Base-by-base conservation (phyloP, 306 rosid species). In the Prunus armeniaca region DNA sequence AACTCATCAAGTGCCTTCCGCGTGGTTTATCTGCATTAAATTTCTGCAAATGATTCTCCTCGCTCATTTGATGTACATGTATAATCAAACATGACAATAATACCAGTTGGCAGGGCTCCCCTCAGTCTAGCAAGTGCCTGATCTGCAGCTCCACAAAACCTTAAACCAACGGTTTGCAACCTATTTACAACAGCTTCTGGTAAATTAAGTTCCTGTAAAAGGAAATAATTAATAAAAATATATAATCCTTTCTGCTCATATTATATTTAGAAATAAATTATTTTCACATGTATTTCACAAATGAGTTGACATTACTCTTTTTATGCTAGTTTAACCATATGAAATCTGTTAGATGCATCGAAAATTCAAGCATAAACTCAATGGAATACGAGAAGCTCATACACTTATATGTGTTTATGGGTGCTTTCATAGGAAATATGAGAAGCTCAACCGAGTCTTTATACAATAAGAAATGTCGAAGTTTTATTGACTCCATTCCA, bases 31-130 rank as follows among this genome's bases (percentile, higher is more conserved):
- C 98, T 94, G 84, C 86, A 90, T 24, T 58, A 71, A 51, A 81
- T 84, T 78, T 55, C 19, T 12, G 77, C 52, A 32, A 72, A 32
- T 58, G 63, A 56, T 81, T 68, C 80, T 85, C 60, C 69, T 18
- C 56, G 52, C 62, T 81, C 55, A 60, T 19, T 57, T 25, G 32
- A 58, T 61, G 57, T 63, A 64, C 17, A 78, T 27, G 46, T 52
- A 24, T 71, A 81, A 69, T 76, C 34, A 67, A 78, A 66, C 50
- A 67, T 62, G 69, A 55, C 27, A 76, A 68, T 13, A 30, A 49
- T 90, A 94, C 98, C 98, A 28, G 89, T 73, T 67, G 93, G 91
- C 56, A 94, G 82, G 30, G 96, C 98, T 82, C 98, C 98, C 84
- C 98, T 86, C 82, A 92, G 82, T 82, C 97, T 92, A 52, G 97